Evolutionary conservation across 2,329 filamentous ascomycete species (phyloP).

Genomic region (Lasiodiplodia theobromae): DNA sequence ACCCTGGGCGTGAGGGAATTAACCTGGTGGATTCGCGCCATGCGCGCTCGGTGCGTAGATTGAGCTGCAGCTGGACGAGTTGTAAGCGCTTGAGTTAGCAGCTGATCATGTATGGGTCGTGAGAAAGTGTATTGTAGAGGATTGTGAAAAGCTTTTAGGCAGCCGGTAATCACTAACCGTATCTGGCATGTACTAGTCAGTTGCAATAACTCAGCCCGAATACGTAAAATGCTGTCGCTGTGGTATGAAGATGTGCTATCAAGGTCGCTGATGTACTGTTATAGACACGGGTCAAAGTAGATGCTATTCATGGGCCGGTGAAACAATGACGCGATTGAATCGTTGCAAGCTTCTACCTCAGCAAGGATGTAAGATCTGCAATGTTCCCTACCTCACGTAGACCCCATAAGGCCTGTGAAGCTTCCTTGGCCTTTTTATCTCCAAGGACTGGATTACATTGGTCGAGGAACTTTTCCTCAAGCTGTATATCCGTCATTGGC

Average conservation of each 20-base stretch:
- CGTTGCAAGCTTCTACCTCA: background rate
- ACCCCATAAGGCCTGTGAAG: slow-evolving; percentile 33
- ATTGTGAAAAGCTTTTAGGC: background rate
- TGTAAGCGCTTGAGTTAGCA: background rate
- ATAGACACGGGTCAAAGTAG: too few species aligned
- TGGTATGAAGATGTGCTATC: background rate
- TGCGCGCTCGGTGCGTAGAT: background rate
- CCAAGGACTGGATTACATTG: slow-evolving; percentile 56
- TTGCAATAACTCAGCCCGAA: background rate
- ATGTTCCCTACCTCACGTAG: slow-evolving; percentile 33
- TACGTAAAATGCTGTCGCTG: background rate
- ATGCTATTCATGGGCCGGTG: too few species aligned
- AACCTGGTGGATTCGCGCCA: background rate
- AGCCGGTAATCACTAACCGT: background rate
- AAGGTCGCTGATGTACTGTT: too few species aligned
- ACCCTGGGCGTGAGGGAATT: slow-evolving; percentile 9
- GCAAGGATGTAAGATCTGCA: background rate
- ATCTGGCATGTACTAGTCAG: background rate
- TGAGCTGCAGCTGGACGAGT: background rate
- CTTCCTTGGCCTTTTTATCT: slow-evolving; percentile 41
- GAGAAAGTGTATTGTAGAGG: background rate
- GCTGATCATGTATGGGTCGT: background rate
- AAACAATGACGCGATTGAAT: background rate
- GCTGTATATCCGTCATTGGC: slow-evolving; percentile 55
- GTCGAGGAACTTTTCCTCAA: slow-evolving; percentile 59